These are phyloP conservation scores for Apiospora hydei DNA, from an alignment of 2,329 filamentous ascomycete genomes.

Conservation along the genomic window DNA sequence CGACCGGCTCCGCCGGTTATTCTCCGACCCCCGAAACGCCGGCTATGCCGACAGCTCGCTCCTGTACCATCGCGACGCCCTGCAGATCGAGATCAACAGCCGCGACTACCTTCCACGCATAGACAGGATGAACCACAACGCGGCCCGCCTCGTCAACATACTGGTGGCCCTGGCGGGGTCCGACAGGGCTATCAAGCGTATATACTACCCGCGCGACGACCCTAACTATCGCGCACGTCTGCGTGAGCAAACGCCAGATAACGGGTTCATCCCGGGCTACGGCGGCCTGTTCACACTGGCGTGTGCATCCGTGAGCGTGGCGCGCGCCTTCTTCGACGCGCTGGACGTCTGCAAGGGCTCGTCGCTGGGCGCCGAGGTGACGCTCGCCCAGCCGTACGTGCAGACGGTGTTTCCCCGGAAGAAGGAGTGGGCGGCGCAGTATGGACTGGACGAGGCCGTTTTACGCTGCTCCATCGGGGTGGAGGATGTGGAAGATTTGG, in stretches of 20 bases:
- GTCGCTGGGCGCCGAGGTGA: slow-evolving; percentile 96
- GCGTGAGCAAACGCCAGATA: slow-evolving; percentile 71
- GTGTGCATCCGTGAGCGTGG: slow-evolving; percentile 74
- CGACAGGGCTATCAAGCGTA: slow-evolving; percentile 78
- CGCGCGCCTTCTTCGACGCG: slow-evolving; percentile 83
- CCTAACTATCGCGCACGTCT: slow-evolving; percentile 89
- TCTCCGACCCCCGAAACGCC: neutral
- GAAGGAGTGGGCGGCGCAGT: slow-evolving; percentile 83
- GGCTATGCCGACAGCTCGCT: slow-evolving; percentile 45
- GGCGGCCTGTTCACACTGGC: slow-evolving; percentile 87
- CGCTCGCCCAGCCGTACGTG: slow-evolving; percentile 88
- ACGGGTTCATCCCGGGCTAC: slow-evolving; percentile 64
- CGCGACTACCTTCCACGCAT: slow-evolving; percentile 97
- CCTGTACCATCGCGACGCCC: slow-evolving; percentile 57
- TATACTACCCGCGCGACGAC: slow-evolving; percentile 58
- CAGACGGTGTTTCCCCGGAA: slow-evolving; percentile 90
- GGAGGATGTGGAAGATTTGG: slow-evolving; percentile 53
- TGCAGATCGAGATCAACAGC: slow-evolving; percentile 72
- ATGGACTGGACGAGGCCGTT: slow-evolving; percentile 81
- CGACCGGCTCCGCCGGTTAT: slow-evolving; percentile 52
- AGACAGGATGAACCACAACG: slow-evolving; percentile 92
- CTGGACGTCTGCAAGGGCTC: slow-evolving; percentile 91
- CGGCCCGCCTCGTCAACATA: slow-evolving; percentile 80
- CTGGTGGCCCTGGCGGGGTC: slow-evolving; percentile 77
- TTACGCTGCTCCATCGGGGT: slow-evolving; percentile 89